These are phyloP conservation scores for Septoria linicola DNA, from an alignment of 2,329 filamentous ascomycete species.

Conservation along the genomic window DNA sequence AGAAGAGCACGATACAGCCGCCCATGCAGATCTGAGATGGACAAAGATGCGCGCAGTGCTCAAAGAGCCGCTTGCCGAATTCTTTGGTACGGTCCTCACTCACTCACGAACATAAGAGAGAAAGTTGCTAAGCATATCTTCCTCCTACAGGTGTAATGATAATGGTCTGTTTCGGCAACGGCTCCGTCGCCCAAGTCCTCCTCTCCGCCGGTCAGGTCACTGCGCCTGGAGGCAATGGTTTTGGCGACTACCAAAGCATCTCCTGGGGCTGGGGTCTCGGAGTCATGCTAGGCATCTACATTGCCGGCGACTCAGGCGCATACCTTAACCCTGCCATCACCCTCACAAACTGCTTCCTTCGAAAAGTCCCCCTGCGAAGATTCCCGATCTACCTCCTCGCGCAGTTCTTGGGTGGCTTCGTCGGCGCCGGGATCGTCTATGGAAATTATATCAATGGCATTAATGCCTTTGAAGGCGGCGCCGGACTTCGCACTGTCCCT, in stretches of 20 bases:
- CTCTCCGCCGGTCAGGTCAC: constrained; percentile 39
- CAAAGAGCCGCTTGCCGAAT: constrained; percentile 47
- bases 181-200: constrained; percentile 46
- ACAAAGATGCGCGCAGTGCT: constrained; percentile 37
- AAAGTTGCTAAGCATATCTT: too few species aligned
- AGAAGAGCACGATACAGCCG: constrained; percentile 43
- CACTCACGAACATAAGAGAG: too few species aligned
- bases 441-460: constrained; percentile 59
- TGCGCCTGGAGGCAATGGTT: constrained; percentile 46
- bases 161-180: constrained; percentile 48
- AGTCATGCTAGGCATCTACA: constrained; percentile 62
- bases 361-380: constrained; percentile 66
- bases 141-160: constrained; percentile 38
- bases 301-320: constrained; percentile 35
- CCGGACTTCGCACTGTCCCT: constrained; percentile 62
- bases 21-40: constrained; percentile 41
- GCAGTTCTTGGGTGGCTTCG: constrained; percentile 67
- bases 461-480: constrained; percentile 56
- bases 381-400: constrained; percentile 67
- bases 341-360: constrained; percentile 66
- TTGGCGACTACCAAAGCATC: constrained; percentile 45
- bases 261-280: constrained; percentile 56
- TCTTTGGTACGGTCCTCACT: constrained; percentile 36
- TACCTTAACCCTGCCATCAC: constrained; percentile 65
- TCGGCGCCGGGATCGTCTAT: constrained; percentile 50